These are phyloP conservation scores for Calocybe cyanea DNA, from an alignment of 768 basidiomycete species.

Conservation along the genomic window DNA sequence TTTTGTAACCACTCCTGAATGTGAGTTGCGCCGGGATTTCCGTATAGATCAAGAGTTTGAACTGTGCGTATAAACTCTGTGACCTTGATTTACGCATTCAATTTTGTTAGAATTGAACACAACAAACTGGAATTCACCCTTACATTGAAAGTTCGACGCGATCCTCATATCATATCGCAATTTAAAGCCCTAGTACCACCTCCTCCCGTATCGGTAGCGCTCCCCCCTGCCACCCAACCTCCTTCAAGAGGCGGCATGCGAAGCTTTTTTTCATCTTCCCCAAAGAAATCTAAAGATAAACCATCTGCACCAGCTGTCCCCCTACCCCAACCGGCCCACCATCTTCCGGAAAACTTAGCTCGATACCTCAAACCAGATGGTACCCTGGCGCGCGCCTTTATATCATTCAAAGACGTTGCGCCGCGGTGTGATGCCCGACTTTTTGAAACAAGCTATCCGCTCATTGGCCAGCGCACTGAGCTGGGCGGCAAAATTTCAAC, in stretches of 20 bases:
- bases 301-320: constrained; percentile 31
- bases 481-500: constrained; percentile 54
- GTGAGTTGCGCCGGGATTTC: constrained; percentile 51
- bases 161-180: constrained; percentile 80
- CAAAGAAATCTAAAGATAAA: constrained; percentile 61
- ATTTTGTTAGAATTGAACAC: constrained; percentile 63
- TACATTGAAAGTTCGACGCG: constrained; percentile 80
- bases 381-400: constrained; percentile 83
- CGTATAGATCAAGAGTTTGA: constrained; percentile 88
- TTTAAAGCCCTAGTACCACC: constrained; percentile 59
- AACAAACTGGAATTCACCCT: constrained; percentile 95
- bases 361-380: constrained; percentile 81
- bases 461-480: constrained; percentile 73
- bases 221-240: constrained; percentile 40
- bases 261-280: constrained; percentile 72
- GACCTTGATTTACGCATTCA: not conserved
- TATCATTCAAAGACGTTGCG: constrained; percentile 87
- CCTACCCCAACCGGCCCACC: constrained; percentile 39
- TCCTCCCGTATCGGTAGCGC: constrained; percentile 27
- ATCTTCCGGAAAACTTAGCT: constrained; percentile 71
- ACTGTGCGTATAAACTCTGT: constrained; percentile 53
- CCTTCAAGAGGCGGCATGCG: constrained; percentile 61
- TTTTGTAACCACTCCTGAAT: constrained; percentile 87
- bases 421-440: constrained; percentile 78
- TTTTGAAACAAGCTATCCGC: constrained; percentile 77